Percentiles rank a stretch among this genome's conserved stretches.
Evolutionary conservation across 495 filamentous ascomycete species (phyloP).

Genomic region (Penicillium maclennaniae): DNA sequence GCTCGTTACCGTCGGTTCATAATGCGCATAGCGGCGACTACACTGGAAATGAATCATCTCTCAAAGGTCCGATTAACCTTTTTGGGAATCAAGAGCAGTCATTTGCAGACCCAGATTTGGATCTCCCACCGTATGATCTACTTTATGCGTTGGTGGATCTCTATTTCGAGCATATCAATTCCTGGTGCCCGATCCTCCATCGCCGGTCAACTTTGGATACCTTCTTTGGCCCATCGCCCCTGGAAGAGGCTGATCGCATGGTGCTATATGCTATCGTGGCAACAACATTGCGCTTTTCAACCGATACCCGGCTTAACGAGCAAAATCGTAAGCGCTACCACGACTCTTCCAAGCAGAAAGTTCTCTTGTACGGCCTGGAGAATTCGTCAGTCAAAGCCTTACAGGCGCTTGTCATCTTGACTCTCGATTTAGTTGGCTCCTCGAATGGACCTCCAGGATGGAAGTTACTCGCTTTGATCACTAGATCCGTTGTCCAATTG

Average conservation of each 20-base stretch:
- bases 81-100: constrained; percentile 43
- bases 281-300: constrained; percentile 78
- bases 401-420: constrained; percentile 79
- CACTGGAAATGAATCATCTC: constrained; percentile 43
- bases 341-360: constrained; percentile 75
- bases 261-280: constrained; percentile 84
- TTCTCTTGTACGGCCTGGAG: constrained; percentile 78
- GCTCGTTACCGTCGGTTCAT: constrained; percentile 21
- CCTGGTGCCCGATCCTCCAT: constrained; percentile 87
- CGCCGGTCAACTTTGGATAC: constrained; percentile 72
- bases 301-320: constrained; percentile 65
- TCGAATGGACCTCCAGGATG: constrained; percentile 83
- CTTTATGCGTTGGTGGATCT: constrained; percentile 77
- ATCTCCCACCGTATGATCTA: constrained; percentile 81
- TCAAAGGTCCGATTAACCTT: constrained; percentile 40
- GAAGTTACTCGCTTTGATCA: constrained; percentile 85
- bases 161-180: constrained; percentile 88
- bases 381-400: constrained; percentile 84
- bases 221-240: constrained; percentile 70
- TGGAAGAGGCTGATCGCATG: constrained; percentile 77
- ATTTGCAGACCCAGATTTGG: constrained; percentile 58
- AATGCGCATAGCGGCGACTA: constrained; percentile 30
- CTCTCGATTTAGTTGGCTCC: constrained; percentile 71
- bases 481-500: constrained; percentile 78
- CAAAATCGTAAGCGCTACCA: constrained; percentile 69